These are phyloP conservation scores for Helichrysum umbraculigerum DNA, from an alignment of 129 eudicot genomes.

Conservation along the genomic window DNA sequence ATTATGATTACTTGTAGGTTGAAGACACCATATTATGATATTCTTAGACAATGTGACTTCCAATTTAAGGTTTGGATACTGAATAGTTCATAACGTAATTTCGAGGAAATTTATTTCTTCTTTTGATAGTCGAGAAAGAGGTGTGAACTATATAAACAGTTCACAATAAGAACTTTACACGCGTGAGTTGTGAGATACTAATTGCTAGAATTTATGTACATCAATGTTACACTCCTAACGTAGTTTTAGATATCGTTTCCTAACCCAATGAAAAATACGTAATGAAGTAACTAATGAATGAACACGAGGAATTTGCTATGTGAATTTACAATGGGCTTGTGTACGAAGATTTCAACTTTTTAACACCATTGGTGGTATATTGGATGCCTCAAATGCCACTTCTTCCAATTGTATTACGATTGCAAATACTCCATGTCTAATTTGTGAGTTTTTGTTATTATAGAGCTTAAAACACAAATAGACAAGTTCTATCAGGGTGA, in stretches of 20 bases:
- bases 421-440: not conserved
- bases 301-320: not conserved
- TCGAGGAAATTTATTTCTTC: no score
- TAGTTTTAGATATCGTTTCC: not conserved
- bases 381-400: not conserved
- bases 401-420: not conserved
- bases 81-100: no score
- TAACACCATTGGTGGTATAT: not conserved
- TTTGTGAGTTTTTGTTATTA: not conserved
- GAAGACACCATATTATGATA: no score
- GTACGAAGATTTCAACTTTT: not conserved
- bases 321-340: not conserved
- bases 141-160: not conserved
- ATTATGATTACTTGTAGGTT: no score
- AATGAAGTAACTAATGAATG: not conserved
- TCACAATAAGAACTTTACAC: not conserved
- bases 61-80: no score
- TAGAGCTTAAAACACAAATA: conserved; percentile 62
- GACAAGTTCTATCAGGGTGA: conserved; percentile 53
- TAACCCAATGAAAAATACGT: not conserved
- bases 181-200: not conserved
- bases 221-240: not conserved
- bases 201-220: not conserved
- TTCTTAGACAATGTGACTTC: no score
- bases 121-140: not conserved